These are phyloP conservation scores for Rhizoctonia solani DNA, from an alignment of 1,284 basidiomycete species.

Conservation along the genomic window DNA sequence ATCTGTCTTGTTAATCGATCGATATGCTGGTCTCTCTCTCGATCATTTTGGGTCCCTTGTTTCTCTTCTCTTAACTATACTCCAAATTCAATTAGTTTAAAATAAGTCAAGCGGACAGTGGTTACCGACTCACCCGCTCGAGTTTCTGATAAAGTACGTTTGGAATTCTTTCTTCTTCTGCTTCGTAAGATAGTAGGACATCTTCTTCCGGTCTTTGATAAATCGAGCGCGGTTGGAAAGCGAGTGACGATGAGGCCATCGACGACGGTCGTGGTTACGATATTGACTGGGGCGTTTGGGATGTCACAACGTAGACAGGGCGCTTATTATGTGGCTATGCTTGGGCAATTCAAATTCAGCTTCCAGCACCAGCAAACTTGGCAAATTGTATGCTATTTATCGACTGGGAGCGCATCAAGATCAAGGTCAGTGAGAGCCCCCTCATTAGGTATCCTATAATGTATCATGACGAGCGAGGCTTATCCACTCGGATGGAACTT, in stretches of 20 bases:
- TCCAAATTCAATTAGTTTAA: not conserved
- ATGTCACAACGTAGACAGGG: too few relatives aligned
- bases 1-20: conserved; percentile 72
- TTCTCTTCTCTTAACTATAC: conserved; percentile 81
- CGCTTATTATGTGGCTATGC: too few relatives aligned
- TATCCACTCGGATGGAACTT: too few relatives aligned
- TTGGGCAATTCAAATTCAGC: too few relatives aligned
- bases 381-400: too few relatives aligned
- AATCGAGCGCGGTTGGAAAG: not conserved
- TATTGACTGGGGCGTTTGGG: conserved; percentile 2
- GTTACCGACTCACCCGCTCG: conserved; percentile 74
- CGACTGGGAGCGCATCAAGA: too few relatives aligned
- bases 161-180: conserved; percentile 83
- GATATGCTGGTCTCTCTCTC: conserved; percentile 79
- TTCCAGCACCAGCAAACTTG: too few relatives aligned
- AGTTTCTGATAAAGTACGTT: conserved; percentile 76
- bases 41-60: conserved; percentile 74
- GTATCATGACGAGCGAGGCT: too few relatives aligned
- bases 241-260: conserved; percentile 7
- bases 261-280: conserved; percentile 12
- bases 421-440: too few relatives aligned
- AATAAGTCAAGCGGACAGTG: not conserved
- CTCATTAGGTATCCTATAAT: too few relatives aligned
- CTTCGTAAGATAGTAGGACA: too few relatives aligned
- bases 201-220: conserved; percentile 72